phyloP scores from a whole-genome alignment of 108 stramenopile species.

The Nitzschia inconspicua region DNA sequence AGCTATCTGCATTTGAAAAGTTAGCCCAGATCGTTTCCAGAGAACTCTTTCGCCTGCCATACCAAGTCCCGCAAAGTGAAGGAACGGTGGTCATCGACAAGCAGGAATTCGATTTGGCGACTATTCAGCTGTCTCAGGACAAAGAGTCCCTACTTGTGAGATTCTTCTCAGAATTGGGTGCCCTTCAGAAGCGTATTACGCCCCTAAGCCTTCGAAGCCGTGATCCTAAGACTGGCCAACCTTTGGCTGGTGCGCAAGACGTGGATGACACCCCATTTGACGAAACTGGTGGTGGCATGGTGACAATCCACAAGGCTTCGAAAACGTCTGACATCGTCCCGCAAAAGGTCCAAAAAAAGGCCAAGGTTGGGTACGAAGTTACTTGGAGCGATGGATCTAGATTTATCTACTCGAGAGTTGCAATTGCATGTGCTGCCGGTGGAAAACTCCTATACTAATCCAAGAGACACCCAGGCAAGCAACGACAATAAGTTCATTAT shows the following conservation, averaged over 20 bases:
- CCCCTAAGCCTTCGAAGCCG: slow-evolving; percentile 48
- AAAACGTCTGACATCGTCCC: slow-evolving; percentile 38
- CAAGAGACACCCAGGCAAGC: too few species aligned
- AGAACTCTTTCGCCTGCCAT: slow-evolving; percentile 65
- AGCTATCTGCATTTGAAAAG: slow-evolving; percentile 47
- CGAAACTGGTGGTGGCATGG: slow-evolving; percentile 4
- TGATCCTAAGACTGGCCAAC: slow-evolving; percentile 75
- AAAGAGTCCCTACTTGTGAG: slow-evolving; percentile 44
- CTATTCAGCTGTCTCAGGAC: slow-evolving; percentile 54
- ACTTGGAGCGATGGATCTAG: slow-evolving; percentile 81
- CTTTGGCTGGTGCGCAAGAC: slow-evolving; percentile 13
- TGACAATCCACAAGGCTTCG: slow-evolving; percentile 21
- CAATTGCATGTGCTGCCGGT: slow-evolving; percentile 71
- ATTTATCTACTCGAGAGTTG: slow-evolving; percentile 72
- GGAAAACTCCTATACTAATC: slow-evolving; percentile 19
- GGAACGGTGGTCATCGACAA: slow-evolving; percentile 30
- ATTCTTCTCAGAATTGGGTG: slow-evolving; percentile 77
- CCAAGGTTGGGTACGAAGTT: slow-evolving; percentile 79
- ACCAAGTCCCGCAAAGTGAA: slow-evolving; percentile 18
- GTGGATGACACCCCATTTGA: not conserved
- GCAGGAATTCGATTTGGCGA: slow-evolving; percentile 56
- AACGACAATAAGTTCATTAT: too few species aligned
- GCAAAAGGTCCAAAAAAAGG: slow-evolving; percentile 63
- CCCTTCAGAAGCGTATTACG: slow-evolving; percentile 48
- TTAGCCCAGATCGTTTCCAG: slow-evolving; percentile 66